These are phyloP conservation scores for Thymus mandschuricus DNA, from an alignment of 257 asterid species.

Conservation along the genomic window DNA sequence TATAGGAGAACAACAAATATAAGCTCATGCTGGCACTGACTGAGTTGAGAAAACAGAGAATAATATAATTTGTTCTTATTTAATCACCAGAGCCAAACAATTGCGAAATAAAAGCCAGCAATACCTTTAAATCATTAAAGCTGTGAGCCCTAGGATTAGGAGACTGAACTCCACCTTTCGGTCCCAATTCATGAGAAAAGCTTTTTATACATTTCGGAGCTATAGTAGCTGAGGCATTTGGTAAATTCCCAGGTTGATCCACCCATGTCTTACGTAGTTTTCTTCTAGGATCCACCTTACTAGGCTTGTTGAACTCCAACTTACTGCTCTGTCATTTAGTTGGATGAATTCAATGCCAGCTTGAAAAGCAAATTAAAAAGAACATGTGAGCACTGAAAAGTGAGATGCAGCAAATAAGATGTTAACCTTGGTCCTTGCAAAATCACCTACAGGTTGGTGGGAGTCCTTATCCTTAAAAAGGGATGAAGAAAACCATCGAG, in stretches of 20 bases:
- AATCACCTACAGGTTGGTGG: slow-evolving; percentile 51
- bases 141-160: slow-evolving; percentile 80
- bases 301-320: slow-evolving; percentile 46
- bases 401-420: slow-evolving; percentile 30
- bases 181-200: slow-evolving; percentile 94
- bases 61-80: slow-evolving; percentile 8
- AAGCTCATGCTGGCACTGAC: slow-evolving; percentile 29
- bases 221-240: slow-evolving; percentile 46
- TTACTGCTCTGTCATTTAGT: slow-evolving; percentile 51
- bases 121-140: slow-evolving; percentile 80
- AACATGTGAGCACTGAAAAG: slow-evolving; percentile 15
- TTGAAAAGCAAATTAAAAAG: slow-evolving; percentile 24
- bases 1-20: slow-evolving; percentile 22
- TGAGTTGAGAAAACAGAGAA: slow-evolving; percentile 18
- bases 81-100: slow-evolving; percentile 20
- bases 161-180: slow-evolving; percentile 72
- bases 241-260: slow-evolving; percentile 47
- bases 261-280: slow-evolving; percentile 52
- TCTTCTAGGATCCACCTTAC: slow-evolving; percentile 51
- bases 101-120: slow-evolving; percentile 28
- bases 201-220: slow-evolving; percentile 70
- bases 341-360: slow-evolving; percentile 31
- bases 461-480: slow-evolving; percentile 70
- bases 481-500: slow-evolving; percentile 80
- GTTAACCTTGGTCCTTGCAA: slow-evolving; percentile 48